A percentile compares a stretch with the other conserved stretches of the same genome.
Evolutionary conservation across 2,329 filamentous ascomycete genomes (phyloP).

Genomic region (Atkinsonella texensis): DNA sequence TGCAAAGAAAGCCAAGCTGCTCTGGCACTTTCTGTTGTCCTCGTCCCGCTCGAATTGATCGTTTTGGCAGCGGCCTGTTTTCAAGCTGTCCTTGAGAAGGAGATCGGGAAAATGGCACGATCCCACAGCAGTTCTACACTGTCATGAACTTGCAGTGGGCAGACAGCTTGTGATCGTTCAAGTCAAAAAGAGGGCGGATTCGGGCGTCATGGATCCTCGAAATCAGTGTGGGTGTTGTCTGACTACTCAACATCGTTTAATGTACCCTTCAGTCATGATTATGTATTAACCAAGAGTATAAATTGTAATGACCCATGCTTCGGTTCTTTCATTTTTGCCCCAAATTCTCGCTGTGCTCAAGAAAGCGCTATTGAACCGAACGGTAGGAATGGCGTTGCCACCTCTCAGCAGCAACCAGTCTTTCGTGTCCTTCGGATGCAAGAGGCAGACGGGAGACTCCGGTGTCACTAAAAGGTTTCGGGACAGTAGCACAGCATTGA

Average conservation of each 20-base stretch:
- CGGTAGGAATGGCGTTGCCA: neutral
- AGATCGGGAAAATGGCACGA: constrained; percentile 16
- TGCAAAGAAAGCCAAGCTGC: constrained; percentile 44
- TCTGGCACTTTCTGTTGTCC: constrained; percentile 40
- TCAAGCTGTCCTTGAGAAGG: constrained; percentile 33
- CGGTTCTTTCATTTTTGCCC: neutral
- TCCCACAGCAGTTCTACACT: constrained; percentile 21
- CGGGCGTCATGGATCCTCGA: neutral
- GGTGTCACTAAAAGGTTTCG: constrained; percentile 4
- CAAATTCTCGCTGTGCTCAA: neutral
- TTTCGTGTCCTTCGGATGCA: neutral
- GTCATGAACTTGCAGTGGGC: constrained; percentile 7
- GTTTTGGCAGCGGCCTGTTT: constrained; percentile 34
- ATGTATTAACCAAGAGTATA: neutral
- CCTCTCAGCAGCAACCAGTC: constrained; percentile 16
- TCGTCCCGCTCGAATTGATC: constrained; percentile 43
- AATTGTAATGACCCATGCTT: neutral
- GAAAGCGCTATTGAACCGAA: neutral
- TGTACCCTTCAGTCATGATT: neutral
- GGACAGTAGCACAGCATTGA: constrained; percentile 2
- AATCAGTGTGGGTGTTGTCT: neutral
- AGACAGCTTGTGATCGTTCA: too few relatives aligned
- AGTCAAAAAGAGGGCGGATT: too few relatives aligned
- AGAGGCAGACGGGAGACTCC: neutral
- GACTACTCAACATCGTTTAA: neutral